Percentiles rank a stretch among this genome's conserved stretches.
These are phyloP conservation scores for Scutellaria minor DNA, from an alignment of 257 asterid species.

Conservation along the genomic window DNA sequence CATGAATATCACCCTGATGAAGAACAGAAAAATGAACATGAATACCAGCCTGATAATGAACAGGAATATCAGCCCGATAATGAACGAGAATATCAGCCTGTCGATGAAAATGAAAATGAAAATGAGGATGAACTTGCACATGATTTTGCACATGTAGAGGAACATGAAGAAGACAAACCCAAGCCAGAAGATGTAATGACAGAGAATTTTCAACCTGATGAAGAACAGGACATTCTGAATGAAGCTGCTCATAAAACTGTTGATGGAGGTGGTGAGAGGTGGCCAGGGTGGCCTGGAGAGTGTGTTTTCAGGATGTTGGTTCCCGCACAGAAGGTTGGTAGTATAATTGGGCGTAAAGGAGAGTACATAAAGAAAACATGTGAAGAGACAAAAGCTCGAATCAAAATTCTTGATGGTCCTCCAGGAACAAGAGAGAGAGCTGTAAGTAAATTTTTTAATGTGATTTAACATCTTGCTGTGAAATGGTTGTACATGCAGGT, in stretches of 20 bases:
- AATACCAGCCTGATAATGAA: conserved; percentile 21
- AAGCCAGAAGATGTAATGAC: conserved; percentile 35
- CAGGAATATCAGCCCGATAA: conserved; percentile 23
- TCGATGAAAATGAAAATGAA: conserved; percentile 16
- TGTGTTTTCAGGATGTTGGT: conserved; percentile 81
- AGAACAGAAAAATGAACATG: not conserved
- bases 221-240: conserved; percentile 47
- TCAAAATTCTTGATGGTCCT: conserved; percentile 90
- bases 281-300: conserved; percentile 99
- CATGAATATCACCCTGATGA: conserved; percentile 31
- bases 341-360: conserved; percentile 94
- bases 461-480: conserved; percentile 24
- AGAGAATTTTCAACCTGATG: conserved; percentile 47
- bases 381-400: conserved; percentile 89
- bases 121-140: conserved; percentile 31
- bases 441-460: conserved; percentile 54
- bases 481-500: conserved; percentile 10
- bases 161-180: conserved; percentile 31
- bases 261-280: conserved; percentile 59
- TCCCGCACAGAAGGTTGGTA: conserved; percentile 88
- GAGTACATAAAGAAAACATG: conserved; percentile 81
- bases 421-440: conserved; percentile 84
- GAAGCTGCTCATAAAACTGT: conserved; percentile 32
- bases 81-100: conserved; percentile 28
- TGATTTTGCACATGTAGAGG: conserved; percentile 25